phyloP scores from a whole-genome alignment of 495 filamentous ascomycete genomes.

The Halenospora varia region DNA sequence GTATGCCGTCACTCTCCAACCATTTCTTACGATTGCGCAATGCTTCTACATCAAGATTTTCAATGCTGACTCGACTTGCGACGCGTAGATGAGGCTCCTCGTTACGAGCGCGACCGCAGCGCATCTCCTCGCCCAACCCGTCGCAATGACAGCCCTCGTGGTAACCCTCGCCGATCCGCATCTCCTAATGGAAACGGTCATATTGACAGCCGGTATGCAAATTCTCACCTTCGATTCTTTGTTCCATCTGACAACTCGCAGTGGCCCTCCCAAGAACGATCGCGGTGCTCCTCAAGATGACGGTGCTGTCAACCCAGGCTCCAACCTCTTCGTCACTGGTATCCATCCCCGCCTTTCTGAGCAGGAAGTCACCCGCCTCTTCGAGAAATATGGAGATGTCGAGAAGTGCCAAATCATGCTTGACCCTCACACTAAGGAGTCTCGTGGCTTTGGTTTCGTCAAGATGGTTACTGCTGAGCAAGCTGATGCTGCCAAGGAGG shows the following conservation, averaged over 20 bases:
- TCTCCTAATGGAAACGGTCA: conserved; percentile 61
- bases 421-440: conserved; percentile 96
- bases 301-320: conserved; percentile 82
- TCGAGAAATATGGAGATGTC: conserved; percentile 97
- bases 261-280: conserved; percentile 45
- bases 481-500: conserved; percentile 95
- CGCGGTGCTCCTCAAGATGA: conserved; percentile 64
- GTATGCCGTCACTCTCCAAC: conserved; percentile 37
- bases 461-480: conserved; percentile 94
- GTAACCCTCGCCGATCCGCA: conserved; percentile 70
- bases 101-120: conserved; percentile 78
- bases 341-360: conserved; percentile 94
- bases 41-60: conserved; percentile 17
- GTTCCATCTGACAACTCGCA: conserved; percentile 25
- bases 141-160: conserved; percentile 62
- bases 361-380: conserved; percentile 86
- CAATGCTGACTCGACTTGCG: conserved; percentile 29
- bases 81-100: conserved; percentile 64
- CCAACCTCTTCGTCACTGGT: conserved; percentile 98
- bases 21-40: background rate
- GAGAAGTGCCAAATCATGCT: conserved; percentile 99
- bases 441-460: conserved; percentile 98
- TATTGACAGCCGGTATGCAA: conserved; percentile 68
- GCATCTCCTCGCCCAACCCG: conserved; percentile 80
- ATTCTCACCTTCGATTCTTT: conserved; percentile 33